Percentiles rank a stretch among this genome's conserved stretches.
Evolutionary conservation across 495 filamentous ascomycete genomes (phyloP).

Genomic region (Trichoderma reesei): DNA sequence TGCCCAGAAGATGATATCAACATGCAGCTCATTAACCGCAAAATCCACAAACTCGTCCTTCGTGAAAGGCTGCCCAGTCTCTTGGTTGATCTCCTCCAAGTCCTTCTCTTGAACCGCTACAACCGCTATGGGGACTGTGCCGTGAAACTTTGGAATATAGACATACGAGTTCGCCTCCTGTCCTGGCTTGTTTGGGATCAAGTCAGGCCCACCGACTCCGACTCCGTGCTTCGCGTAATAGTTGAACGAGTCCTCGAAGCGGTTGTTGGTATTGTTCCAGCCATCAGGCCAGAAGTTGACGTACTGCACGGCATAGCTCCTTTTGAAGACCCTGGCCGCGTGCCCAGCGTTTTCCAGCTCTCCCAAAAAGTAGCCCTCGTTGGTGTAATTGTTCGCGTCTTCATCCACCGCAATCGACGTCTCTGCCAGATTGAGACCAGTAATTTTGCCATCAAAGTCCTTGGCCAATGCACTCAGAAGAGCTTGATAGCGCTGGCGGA

Average conservation of each 20-base stretch:
- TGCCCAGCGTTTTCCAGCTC: neutral
- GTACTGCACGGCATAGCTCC: neutral
- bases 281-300: conserved; percentile 3
- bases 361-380: neutral
- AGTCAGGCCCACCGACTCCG: neutral
- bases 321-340: neutral
- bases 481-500: neutral
- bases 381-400: neutral
- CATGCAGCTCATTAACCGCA: neutral
- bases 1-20: neutral
- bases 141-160: neutral
- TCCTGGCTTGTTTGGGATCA: neutral
- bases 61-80: neutral
- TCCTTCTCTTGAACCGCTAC: neutral
- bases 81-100: neutral
- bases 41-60: neutral
- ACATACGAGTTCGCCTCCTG: neutral
- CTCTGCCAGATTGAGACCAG: neutral
- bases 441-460: neutral
- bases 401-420: neutral
- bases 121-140: neutral
- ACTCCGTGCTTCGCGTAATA: neutral
- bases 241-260: neutral
- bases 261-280: neutral
- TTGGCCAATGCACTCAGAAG: neutral